Percentiles rank a stretch among this genome's conserved stretches.
Evolutionary conservation across 2,329 filamentous ascomycete genomes (phyloP).

Genomic region (Sclerotinia spermophila): DNA sequence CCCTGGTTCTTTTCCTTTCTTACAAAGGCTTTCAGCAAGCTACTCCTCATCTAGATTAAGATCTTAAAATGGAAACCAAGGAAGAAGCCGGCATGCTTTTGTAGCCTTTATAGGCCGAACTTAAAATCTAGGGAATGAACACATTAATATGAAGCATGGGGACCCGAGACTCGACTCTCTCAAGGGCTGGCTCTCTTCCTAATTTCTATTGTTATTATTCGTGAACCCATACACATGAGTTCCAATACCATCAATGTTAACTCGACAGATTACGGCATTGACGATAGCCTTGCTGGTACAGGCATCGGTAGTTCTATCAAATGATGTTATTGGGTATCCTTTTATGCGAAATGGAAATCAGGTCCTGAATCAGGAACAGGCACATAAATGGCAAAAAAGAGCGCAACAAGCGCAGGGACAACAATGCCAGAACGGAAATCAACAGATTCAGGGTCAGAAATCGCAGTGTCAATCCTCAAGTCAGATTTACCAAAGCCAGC

Average conservation of each 20-base stretch:
- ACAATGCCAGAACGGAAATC: neutral
- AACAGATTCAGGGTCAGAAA: neutral
- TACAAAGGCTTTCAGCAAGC: neutral
- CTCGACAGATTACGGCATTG: constrained; percentile 12
- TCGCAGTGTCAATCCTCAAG: neutral
- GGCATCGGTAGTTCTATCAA: neutral
- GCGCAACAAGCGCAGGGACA: neutral
- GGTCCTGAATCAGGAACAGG: neutral
- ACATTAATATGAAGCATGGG: neutral
- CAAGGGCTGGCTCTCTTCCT: constrained; percentile 12
- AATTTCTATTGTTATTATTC: neutral
- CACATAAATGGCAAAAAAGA: neutral
- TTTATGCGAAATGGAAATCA: neutral
- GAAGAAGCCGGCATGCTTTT: neutral
- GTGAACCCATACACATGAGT: constrained; percentile 6
- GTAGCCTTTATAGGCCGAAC: neutral
- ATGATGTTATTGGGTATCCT: neutral
- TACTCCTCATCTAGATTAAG: neutral
- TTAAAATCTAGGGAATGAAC: neutral
- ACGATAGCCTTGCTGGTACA: constrained; percentile 18
- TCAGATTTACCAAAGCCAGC: neutral
- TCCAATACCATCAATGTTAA: constrained; percentile 8
- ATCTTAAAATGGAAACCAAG: neutral
- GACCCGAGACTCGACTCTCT: neutral
- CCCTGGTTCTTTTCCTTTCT: neutral